Percentiles rank a stretch among this genome's conserved stretches.
Conservation (phyloP, 1,284 basidiomycete genomes). For the Malassezia vespertilionis region DNA sequence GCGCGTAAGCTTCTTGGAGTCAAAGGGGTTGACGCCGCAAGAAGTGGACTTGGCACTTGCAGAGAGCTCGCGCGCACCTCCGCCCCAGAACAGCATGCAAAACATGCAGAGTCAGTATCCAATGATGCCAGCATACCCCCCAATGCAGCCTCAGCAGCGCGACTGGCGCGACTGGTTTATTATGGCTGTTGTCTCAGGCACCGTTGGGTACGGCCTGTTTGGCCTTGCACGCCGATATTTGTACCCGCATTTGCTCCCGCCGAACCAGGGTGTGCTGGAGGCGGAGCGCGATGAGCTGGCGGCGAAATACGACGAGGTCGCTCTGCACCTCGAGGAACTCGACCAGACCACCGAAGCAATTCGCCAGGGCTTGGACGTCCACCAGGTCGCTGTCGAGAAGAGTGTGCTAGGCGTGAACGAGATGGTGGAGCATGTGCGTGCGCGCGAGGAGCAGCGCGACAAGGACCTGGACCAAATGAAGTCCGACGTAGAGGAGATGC, state of each 20-base stretch:
- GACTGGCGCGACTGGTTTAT: conserved; percentile 53
- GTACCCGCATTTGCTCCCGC: conserved; percentile 79
- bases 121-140: conserved; percentile 18
- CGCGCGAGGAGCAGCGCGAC: conserved; percentile 65
- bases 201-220: conserved; percentile 74
- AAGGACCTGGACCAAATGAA: conserved; percentile 79
- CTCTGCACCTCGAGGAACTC: conserved; percentile 60
- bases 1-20: conserved; percentile 81
- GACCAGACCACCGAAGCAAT: conserved; percentile 66
- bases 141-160: conserved; percentile 19
- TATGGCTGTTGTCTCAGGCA: conserved; percentile 81
- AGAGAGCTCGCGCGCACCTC: conserved; percentile 36
- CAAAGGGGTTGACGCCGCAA: conserved; percentile 69
- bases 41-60: conserved; percentile 82
- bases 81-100: conserved; percentile 4
- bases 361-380: conserved; percentile 65
- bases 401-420: conserved; percentile 69
- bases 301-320: conserved; percentile 86
- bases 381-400: conserved; percentile 64
- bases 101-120: conserved; percentile 14
- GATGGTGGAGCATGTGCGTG: conserved; percentile 64
- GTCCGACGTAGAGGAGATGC: conserved; percentile 55
- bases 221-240: conserved; percentile 82
- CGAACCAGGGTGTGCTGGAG: conserved; percentile 77
- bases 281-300: conserved; percentile 71